Conservation (phyloP, 768 basidiomycete species). For the Albatrellus ellisii region DNA sequence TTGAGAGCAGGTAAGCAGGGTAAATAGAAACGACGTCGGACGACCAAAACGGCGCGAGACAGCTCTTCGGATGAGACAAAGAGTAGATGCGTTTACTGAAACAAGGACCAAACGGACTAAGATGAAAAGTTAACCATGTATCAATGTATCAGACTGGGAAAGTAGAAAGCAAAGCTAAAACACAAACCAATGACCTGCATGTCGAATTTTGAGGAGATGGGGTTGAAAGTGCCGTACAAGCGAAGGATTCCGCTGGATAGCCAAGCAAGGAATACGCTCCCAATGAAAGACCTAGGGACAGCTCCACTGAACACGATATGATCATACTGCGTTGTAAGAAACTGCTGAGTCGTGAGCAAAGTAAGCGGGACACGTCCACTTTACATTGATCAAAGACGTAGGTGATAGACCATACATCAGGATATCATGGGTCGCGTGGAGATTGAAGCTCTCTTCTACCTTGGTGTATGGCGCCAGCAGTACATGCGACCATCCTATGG, state of each 20-base stretch:
- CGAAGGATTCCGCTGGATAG: slow-evolving; percentile 35
- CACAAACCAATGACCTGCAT: slow-evolving; percentile 58
- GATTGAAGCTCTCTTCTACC: slow-evolving; percentile 94
- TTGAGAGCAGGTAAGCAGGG: slow-evolving; percentile 63
- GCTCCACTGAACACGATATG: slow-evolving; percentile 82
- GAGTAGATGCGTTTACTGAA: slow-evolving; percentile 42
- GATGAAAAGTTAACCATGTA: background rate
- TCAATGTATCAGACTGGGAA: background rate
- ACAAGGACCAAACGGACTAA: slow-evolving; percentile 69
- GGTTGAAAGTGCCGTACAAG: slow-evolving; percentile 27
- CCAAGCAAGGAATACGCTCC: slow-evolving; percentile 57
- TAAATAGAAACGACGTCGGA: slow-evolving; percentile 41
- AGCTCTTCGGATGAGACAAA: slow-evolving; percentile 52
- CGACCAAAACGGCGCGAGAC: slow-evolving; percentile 53
- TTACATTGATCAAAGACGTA: slow-evolving; percentile 32
- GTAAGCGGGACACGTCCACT: slow-evolving; percentile 1
- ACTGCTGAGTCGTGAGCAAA: background rate
- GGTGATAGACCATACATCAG: slow-evolving; percentile 55
- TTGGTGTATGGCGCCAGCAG: slow-evolving; percentile 81
- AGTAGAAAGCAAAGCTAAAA: background rate
- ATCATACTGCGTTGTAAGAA: slow-evolving; percentile 52
- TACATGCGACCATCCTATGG: slow-evolving; percentile 51
- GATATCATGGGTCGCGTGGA: slow-evolving; percentile 85
- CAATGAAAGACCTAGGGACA: slow-evolving; percentile 79
- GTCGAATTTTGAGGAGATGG: slow-evolving; percentile 43